Evolutionary conservation across 106 monocot genomes (phyloP), one percentile per base, ranked within the genome.

Genomic region (Platanthera zijinensis): DNA sequence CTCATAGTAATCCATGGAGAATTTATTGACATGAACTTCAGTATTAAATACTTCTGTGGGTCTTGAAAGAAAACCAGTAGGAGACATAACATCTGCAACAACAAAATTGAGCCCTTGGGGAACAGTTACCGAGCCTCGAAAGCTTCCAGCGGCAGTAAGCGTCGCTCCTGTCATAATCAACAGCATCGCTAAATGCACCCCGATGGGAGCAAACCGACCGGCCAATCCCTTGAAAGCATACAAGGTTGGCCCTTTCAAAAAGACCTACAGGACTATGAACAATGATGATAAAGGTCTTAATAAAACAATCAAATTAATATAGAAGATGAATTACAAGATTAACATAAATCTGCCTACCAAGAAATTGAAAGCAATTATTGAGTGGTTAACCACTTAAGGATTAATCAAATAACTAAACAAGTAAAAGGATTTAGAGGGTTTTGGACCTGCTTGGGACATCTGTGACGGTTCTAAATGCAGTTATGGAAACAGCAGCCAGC

Each of bases 171-270:
- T 84, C 97, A 97, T 97, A 15, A 97, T 91, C 71, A 97, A 78
- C 25, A 97, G 70, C 97, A 94, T 94, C 14, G 97, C 91, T 76
- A 94, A 57, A 82, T 97, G 97, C 71, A 94, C 94, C 6, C 97
- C 97, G 56, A 97, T 92, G 9, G 97, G 94, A 62, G 97, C 94
- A 82, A 92, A 91, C 22, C 94, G 85, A 69, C 97, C 91, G 51
- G 97, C 97, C 80, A 97, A 52, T 1, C 97, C 97, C 77, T 81
- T 94, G 81, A 97, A 97, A 74, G 94, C 97, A 86, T 97, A 97
- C 52, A 97, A 84, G 57, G 81, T 76, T 8, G 97, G 91, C 10
- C 97, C 97, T 84, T 90, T 91, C 11, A 86, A 14, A 72, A 92
- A 97, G 19, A 97, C 91, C 96, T 96, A 74, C 21, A 48, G 15